Evolutionary conservation across 2,329 filamentous ascomycete species (phyloP).

Genomic region (Cytospora schulzeri): DNA sequence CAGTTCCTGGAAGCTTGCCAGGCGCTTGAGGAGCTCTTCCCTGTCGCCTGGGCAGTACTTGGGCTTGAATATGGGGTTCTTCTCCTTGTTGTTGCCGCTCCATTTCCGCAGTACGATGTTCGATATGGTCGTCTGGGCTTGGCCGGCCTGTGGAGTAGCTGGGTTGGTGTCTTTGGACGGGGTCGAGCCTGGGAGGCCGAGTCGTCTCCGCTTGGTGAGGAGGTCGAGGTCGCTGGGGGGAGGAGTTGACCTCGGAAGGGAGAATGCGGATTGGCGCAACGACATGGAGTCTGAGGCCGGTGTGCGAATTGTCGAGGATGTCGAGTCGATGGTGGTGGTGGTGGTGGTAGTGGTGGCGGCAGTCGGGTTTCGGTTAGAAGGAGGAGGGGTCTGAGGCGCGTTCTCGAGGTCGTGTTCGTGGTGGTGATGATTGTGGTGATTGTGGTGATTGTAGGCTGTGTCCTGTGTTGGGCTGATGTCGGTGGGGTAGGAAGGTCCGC

Average conservation of each 20-base stretch:
- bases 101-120: constrained; percentile 47
- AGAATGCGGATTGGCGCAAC: constrained; percentile 31
- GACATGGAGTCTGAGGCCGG: constrained; percentile 31
- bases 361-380: constrained; percentile 24
- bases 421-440: too few relatives aligned
- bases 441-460: constrained; percentile 36
- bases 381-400: constrained; percentile 35
- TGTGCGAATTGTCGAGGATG: constrained; percentile 26
- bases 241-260: constrained; percentile 23
- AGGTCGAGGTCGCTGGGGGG: constrained; percentile 43
- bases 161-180: constrained; percentile 36
- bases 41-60: constrained; percentile 89
- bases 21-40: constrained; percentile 74
- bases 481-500: constrained; percentile 39
- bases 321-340: constrained; percentile 18
- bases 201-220: constrained; percentile 56
- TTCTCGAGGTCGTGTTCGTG: constrained; percentile 38
- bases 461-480: constrained; percentile 34
- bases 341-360: too few relatives aligned
- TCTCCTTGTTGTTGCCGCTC: constrained; percentile 33
- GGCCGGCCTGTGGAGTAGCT: constrained; percentile 7
- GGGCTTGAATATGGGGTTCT: constrained; percentile 45
- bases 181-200: constrained; percentile 47
- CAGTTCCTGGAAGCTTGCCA: constrained; percentile 88
- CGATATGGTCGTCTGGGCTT: constrained; percentile 40